These are phyloP conservation scores for Glycine soja DNA, from an alignment of 306 rosid species.

Conservation along the genomic window DNA sequence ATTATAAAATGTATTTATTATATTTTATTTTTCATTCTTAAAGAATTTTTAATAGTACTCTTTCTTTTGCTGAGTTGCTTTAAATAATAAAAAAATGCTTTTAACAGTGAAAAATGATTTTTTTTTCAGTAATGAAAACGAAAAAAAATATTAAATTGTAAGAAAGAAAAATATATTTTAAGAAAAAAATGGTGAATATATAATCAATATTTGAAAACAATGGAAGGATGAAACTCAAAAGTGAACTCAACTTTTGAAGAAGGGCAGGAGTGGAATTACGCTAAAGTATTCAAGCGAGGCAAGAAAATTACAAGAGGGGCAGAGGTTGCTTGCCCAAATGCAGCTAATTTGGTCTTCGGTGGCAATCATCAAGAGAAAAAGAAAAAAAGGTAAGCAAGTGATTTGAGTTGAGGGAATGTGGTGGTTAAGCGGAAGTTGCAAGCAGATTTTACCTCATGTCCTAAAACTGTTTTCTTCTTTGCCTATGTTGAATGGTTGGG, in stretches of 20 bases:
- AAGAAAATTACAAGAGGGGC: constrained; percentile 39
- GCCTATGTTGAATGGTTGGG: constrained; percentile 44
- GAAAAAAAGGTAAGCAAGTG: background rate
- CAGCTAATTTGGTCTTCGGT: constrained; percentile 56
- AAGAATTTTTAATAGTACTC: too few relatives aligned
- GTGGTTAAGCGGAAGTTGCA: background rate
- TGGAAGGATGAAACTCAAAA: constrained; percentile 12
- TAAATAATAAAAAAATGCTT: too few relatives aligned
- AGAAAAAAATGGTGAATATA: too few relatives aligned
- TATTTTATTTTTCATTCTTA: too few relatives aligned
- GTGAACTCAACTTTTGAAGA: constrained; percentile 13
- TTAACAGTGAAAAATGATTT: too few relatives aligned
- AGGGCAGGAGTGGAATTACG: constrained; percentile 36
- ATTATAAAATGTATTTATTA: too few relatives aligned
- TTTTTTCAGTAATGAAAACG: too few relatives aligned
- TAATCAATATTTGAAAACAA: background rate
- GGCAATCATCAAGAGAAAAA: constrained; percentile 35
- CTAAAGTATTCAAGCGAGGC: constrained; percentile 21
- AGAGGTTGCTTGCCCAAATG: constrained; percentile 70
- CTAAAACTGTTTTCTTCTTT: constrained; percentile 37
- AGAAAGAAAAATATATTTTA: too few relatives aligned
- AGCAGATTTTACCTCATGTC: constrained; percentile 5
- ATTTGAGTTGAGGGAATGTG: background rate
- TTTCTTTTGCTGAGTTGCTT: too few relatives aligned
- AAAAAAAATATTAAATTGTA: too few relatives aligned